A percentile compares a stretch with the other conserved stretches of the same genome.
phyloP scores from a whole-genome alignment of 768 basidiomycete genomes.

The Pisolithus microcarpus region DNA sequence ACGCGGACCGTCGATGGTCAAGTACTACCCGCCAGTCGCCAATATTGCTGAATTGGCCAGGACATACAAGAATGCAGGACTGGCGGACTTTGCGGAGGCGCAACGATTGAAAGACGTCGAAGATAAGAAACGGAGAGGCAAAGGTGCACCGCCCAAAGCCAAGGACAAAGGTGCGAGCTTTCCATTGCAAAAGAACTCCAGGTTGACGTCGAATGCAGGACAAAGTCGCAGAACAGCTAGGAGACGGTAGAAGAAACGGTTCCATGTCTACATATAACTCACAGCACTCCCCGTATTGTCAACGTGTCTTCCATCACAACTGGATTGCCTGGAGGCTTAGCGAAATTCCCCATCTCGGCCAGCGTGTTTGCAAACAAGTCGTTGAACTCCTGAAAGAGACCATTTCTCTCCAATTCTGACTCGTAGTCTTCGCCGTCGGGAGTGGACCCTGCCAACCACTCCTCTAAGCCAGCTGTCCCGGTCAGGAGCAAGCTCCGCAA shows the following conservation, averaged over 20 bases:
- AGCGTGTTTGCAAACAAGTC: conserved; percentile 57
- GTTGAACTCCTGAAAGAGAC: conserved; percentile 56
- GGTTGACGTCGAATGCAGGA: too few species aligned
- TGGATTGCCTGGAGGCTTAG: conserved; percentile 17
- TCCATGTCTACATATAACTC: neutral
- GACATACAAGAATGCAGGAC: too few species aligned
- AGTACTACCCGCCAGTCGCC: too few species aligned
- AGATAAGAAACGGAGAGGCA: too few species aligned
- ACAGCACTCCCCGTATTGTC: too few species aligned
- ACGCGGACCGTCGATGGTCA: too few species aligned
- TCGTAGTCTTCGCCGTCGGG: conserved; percentile 24
- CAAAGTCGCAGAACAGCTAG: conserved; percentile 47
- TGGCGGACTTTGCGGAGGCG: too few species aligned
- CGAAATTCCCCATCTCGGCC: conserved; percentile 48
- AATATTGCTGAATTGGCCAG: too few species aligned
- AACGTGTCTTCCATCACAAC: conserved; percentile 9
- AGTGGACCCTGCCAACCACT: conserved; percentile 47
- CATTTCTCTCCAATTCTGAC: conserved; percentile 40
- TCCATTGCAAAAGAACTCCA: too few species aligned
- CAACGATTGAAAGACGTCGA: too few species aligned
- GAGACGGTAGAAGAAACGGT: conserved; percentile 27
- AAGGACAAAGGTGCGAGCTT: too few species aligned
- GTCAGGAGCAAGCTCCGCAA: conserved; percentile 57
- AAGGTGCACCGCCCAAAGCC: too few species aligned
- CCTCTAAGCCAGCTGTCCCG: conserved; percentile 56